Evolutionary conservation across 139 green algal species (phyloP), one percentile per base, ranked within the genome.

Genomic region (Closterium sp.): DNA sequence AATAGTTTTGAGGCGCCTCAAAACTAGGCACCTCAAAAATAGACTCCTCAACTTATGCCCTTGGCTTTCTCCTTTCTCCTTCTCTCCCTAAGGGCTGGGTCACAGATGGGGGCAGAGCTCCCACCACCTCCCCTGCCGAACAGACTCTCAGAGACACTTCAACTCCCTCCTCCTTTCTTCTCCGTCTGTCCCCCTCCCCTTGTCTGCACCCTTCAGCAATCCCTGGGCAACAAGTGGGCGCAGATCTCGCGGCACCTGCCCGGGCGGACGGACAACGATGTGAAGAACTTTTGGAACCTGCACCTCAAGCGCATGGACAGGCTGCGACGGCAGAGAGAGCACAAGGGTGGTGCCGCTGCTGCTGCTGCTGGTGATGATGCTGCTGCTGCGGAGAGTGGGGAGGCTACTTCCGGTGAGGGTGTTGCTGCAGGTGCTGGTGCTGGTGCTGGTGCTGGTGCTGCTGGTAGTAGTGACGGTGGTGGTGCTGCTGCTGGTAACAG

Each of bases 281-380:
- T 97, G 86, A 97, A 97, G 90, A 97, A 97, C 94, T 96, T 97
- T 94, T 97, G 96, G 96, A 97, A 97, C 87, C 91, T 91, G 83
- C 96, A 95, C 23, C 38, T 97, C 66, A 94, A 94, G 92, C 38
- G 87, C 0, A 34, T 93, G 88, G 33, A 88, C 55, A 43, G 88
- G 84, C 84, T 43, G 31, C 84, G 33, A 33, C 84, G 32, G 83
- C n/a, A 32, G 83, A 32, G 30, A 1, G 83, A 86, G 83, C n/a
- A 86, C 19, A 32, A 33, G 25, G 83, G 30, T 21, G 3, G 7
- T 2, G 19, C 23, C 21, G 83, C 28, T 34, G 83, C 12, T 33
- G 81, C n/a, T 33, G 81, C 21, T 33, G 81, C 21, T 12, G 81
- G n/a, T 23, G 30, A 23, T 33, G 81, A 23, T 9, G 7, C 1